Conservation (phyloP, 2,329 filamentous ascomycete genomes). For the Teratosphaeria zuluensis region DNA sequence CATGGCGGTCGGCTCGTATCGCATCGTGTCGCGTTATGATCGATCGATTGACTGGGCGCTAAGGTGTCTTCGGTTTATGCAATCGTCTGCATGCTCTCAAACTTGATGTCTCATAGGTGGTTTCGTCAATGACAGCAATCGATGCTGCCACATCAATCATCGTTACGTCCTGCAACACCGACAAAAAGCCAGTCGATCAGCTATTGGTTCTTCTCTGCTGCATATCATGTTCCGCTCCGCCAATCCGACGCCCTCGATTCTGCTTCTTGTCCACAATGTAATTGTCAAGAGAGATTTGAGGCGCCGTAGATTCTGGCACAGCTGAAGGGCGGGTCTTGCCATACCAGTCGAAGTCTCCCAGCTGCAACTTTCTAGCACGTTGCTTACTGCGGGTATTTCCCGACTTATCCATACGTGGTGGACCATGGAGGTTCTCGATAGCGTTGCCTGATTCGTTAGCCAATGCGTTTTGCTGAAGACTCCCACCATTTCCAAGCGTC, state of each 20-base stretch:
- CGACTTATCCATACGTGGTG: constrained; percentile 45
- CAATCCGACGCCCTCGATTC: constrained; percentile 4
- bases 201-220: constrained; percentile 8
- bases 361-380: constrained; percentile 78
- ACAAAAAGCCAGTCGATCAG: constrained; percentile 15
- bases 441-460: constrained; percentile 22
- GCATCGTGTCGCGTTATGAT: background rate
- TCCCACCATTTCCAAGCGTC: constrained; percentile 1
- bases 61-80: background rate
- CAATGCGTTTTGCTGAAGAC: constrained; percentile 2
- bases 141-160: constrained; percentile 2
- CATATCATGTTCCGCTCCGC: constrained; percentile 5
- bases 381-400: constrained; percentile 62
- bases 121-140: background rate
- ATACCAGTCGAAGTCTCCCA: constrained; percentile 98
- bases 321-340: constrained; percentile 9
- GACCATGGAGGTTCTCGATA: constrained; percentile 31
- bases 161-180: constrained; percentile 22
- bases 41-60: background rate
- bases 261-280: constrained; percentile 20
- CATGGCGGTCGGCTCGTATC: background rate
- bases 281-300: constrained; percentile 16
- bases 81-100: background rate
- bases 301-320: constrained; percentile 11
- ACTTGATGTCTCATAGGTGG: background rate